phyloP scores from a whole-genome alignment of 768 basidiomycete genomes.

The Boletus coccyginus region DNA sequence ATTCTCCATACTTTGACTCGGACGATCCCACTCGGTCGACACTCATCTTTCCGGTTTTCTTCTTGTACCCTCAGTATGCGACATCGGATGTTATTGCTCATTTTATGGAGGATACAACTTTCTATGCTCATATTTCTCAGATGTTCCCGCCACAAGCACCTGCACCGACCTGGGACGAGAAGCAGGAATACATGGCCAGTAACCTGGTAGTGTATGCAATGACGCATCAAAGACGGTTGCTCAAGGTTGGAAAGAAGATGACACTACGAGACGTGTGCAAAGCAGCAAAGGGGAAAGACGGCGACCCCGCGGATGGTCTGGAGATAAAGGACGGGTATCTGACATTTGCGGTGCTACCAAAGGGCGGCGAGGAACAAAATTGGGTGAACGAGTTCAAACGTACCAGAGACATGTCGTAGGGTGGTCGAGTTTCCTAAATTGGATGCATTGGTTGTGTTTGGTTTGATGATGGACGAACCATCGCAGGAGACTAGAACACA shows the following conservation, averaged over 20 bases:
- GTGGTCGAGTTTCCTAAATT: constrained; percentile 15
- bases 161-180: constrained; percentile 74
- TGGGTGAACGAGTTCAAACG: constrained; percentile 91
- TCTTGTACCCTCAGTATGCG: constrained; percentile 88
- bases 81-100: constrained; percentile 86
- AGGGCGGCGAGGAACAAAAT: constrained; percentile 68
- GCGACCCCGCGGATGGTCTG: constrained; percentile 68
- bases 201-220: constrained; percentile 81
- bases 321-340: constrained; percentile 82
- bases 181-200: constrained; percentile 59
- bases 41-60: constrained; percentile 83
- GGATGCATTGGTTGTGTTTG: constrained; percentile 31
- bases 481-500: constrained; percentile 10
- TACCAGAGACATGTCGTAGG: constrained; percentile 33
- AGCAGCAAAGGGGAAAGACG: constrained; percentile 58
- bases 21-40: constrained; percentile 58
- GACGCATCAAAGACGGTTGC: constrained; percentile 67
- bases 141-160: constrained; percentile 81
- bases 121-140: constrained; percentile 66
- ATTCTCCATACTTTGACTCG: constrained; percentile 62
- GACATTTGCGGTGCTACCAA: constrained; percentile 75
- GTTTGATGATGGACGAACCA: constrained; percentile 8
- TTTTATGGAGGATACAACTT: constrained; percentile 83
- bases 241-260: constrained; percentile 93
- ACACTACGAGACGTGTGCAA: constrained; percentile 73